Base-by-base conservation (phyloP, 805 yeast species). In the Metschnikowia peoriensis region DNA sequence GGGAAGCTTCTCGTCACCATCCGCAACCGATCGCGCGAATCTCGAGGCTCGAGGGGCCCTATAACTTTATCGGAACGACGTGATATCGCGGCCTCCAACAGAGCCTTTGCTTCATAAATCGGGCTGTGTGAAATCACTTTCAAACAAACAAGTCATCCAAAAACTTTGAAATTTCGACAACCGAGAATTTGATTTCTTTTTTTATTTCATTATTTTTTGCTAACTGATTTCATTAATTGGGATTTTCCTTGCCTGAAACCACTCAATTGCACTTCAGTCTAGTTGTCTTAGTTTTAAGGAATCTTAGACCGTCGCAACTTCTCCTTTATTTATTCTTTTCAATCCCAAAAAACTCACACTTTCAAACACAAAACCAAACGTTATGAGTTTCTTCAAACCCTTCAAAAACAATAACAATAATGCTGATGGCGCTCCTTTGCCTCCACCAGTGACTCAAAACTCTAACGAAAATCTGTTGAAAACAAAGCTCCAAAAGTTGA, bases 371-470 rank as follows among this genome's bases (percentile, higher is more conserved):
- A 39, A n/a, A 35, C 22, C 22, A 22, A 22, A 22, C 22, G 22
- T 3, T 22, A 75, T 75, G 79, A 71, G 67, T 55, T 71, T 74
- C 66, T 71, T 74, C 57, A 73, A 69, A 54, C 61, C 71, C 2
- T 69, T 72, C 56, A 47, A 47, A 14, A 22, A 46, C 2, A 14
- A 28, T 15, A 56, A 49, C 16, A 32, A 65, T 28, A 74, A 72
- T 48, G 63, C 61, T n/a, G 75, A 69, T 27, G 70, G 66, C 12
- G 66, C 68, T 1, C 68, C 70, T 6, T 63, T 73, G 45, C 79
- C 78, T 2, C 64, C 75, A 0, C 78, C 79, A 28, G 74, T 60
- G 8, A 70, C 77, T 0, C 65, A 68, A 22, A n/a, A 44, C 12
- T 38, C 47, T 14, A 42, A 50, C 29, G 50, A 63, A 34, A 56